These are phyloP conservation scores for Pseudoneurospora amorphoporcata DNA, from an alignment of 495 filamentous ascomycete species.

Conservation along the genomic window DNA sequence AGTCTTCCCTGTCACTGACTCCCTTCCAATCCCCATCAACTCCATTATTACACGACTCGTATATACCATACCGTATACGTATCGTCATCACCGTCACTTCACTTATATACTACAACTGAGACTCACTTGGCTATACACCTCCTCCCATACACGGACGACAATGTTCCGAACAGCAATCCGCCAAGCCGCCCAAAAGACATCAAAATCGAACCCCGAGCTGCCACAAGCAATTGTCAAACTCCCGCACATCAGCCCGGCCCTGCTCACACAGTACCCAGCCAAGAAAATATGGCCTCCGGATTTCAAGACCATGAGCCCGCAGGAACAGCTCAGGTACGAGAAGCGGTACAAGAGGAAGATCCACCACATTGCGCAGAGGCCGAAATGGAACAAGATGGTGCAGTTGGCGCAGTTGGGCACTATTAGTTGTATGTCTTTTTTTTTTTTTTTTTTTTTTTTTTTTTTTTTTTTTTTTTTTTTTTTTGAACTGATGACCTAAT, in stretches of 20 bases:
- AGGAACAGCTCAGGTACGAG: conserved; percentile 81
- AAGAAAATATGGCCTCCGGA: conserved; percentile 90
- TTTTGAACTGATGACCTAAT: too few species aligned
- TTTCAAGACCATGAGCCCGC: conserved; percentile 65
- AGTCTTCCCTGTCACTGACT: neutral
- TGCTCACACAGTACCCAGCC: conserved; percentile 48
- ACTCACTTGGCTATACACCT: too few species aligned
- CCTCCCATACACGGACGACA: neutral
- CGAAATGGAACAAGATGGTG: conserved; percentile 62
- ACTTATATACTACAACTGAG: neutral
- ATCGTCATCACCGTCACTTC: neutral
- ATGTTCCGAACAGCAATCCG: neutral
- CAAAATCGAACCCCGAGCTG: neutral
- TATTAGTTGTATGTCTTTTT: conserved; percentile 52
- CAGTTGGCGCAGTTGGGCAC: conserved; percentile 59
- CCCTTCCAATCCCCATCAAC: neutral
- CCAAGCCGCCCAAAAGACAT: neutral
- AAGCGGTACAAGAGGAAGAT: conserved; percentile 60
- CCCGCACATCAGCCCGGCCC: conserved; percentile 26
- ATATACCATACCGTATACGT: neutral
- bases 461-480: neutral
- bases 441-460: neutral
- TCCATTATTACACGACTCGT: neutral
- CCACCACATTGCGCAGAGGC: conserved; percentile 62
- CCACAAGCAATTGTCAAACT: neutral